Evolutionary conservation across 371 early-diverging fungal genomes (phyloP), one percentile per base, ranked within the genome.

Genomic region (Blakeslea trispora): DNA sequence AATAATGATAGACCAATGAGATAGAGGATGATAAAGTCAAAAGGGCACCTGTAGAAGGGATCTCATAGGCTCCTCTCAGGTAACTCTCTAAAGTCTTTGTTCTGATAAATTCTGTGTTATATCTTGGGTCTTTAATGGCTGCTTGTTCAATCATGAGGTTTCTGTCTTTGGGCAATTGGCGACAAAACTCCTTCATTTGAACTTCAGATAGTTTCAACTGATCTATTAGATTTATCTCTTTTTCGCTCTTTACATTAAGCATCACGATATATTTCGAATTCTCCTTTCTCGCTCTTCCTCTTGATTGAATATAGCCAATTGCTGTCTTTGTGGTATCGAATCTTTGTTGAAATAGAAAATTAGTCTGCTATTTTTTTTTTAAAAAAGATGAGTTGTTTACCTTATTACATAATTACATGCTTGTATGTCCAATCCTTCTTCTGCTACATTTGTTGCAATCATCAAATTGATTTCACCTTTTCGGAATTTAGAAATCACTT

Each of bases 361-460:
- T n/a, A n/a, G n/a, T n/a, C n/a, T 45, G 18, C 6, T 18, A 11
- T n/a, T 2, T 28, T 19, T 1, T 1, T 7, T 14, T 5, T 11
- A 35, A 6, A 35, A 9, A 35, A 35, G 6, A 35, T 35, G 37
- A 9, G 37, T 35, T 6, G 4, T 40, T 28, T 57, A 90, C 83
- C 91, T 77, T 14, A 97, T 83, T 17, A 99, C 95, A 41, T 95
- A 66, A 49, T 92, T 95, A 71, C 97, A 96, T 0, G 91, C 84
- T 61, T 88, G 88, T 47, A 99, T 92, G 69, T 99, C 99, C 10
- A 98, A 69, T 3, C 98, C 98, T 71, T 98, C 96, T 63, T 97
- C 96, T 23, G 92, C 96, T 15, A 98, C 96, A 70, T 86, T 85
- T 7, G 99, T 98, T 6, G 95, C 90, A 24, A 98, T 81, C 13